phyloP scores from a whole-genome alignment of 78 protist species.

The Guillardia theta region DNA sequence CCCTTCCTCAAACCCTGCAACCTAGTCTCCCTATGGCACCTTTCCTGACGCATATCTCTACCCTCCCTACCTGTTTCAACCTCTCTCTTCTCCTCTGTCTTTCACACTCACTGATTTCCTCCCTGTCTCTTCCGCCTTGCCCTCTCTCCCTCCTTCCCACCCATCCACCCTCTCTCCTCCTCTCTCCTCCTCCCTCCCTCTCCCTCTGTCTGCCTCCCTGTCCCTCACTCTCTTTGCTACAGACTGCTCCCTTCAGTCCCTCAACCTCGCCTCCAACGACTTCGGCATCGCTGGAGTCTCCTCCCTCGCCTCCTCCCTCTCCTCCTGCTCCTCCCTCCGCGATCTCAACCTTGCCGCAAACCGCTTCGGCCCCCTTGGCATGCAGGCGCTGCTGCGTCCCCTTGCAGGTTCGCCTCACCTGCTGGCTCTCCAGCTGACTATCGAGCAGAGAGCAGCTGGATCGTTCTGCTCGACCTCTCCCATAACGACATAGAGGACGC shows the following conservation, averaged over 20 bases:
- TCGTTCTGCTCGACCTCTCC: too few species aligned
- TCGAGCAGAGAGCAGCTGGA: too few species aligned
- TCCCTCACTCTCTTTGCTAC: neutral
- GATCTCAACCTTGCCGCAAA: too few species aligned
- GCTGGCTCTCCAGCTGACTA: too few species aligned
- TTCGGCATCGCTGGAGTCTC: too few species aligned
- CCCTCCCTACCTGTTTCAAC: neutral
- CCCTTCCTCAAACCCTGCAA: neutral
- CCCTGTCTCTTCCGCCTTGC: neutral
- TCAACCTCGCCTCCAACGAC: too few species aligned
- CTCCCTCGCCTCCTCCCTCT: neutral
- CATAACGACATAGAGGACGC: too few species aligned
- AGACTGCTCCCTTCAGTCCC: too few species aligned
- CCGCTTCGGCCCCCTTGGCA: too few species aligned
- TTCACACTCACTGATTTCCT: neutral
- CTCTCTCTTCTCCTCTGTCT: neutral
- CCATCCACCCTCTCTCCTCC: neutral
- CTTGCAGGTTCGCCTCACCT: too few species aligned
- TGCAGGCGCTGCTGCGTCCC: too few species aligned
- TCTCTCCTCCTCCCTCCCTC: neutral
- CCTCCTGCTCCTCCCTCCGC: neutral
- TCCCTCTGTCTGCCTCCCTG: neutral
- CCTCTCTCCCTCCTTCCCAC: neutral
- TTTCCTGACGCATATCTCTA: neutral
- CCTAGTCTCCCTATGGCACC: neutral